phyloP scores from a whole-genome alignment of 2,329 filamentous ascomycete genomes.

The Plectosphaerella sp. region DNA sequence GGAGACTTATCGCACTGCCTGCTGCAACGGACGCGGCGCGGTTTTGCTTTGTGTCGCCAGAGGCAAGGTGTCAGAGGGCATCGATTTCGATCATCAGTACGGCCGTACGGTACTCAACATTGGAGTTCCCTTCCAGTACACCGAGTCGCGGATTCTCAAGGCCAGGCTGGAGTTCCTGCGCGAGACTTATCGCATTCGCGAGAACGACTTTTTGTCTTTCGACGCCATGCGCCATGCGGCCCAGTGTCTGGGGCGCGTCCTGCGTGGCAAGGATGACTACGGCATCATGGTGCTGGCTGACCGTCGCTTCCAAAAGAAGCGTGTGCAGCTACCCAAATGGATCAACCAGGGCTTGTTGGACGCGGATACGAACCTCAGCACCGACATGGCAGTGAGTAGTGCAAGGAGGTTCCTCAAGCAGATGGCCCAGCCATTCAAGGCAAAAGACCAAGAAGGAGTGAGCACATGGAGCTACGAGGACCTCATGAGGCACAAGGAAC shows the following conservation, averaged over 20 bases:
- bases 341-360: constrained; percentile 86
- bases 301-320: constrained; percentile 87
- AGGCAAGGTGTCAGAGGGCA: constrained; percentile 95
- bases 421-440: constrained; percentile 87
- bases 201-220: constrained; percentile 97
- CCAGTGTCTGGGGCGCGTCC: constrained; percentile 89
- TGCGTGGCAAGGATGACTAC: constrained; percentile 96
- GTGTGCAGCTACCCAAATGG: constrained; percentile 90
- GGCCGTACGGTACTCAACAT: constrained; percentile 94
- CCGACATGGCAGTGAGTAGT: constrained; percentile 87
- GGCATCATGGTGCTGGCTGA: constrained; percentile 99
- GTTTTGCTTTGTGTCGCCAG: constrained; percentile 92
- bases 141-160: constrained; percentile 94
- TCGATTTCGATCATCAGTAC: constrained; percentile 99
- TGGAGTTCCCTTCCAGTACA: constrained; percentile 97
- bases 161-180: constrained; percentile 92
- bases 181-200: constrained; percentile 93
- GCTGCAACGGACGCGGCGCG: constrained; percentile 92
- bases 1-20: constrained; percentile 95
- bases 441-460: constrained; percentile 83
- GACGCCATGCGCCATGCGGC: constrained; percentile 99
- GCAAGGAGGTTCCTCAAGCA: constrained; percentile 85
- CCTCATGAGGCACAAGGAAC: constrained; percentile 72
- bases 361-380: constrained; percentile 83
- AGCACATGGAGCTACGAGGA: constrained; percentile 87